These are phyloP conservation scores for Extremus antarcticus DNA, from an alignment of 495 filamentous ascomycete genomes.

Conservation along the genomic window DNA sequence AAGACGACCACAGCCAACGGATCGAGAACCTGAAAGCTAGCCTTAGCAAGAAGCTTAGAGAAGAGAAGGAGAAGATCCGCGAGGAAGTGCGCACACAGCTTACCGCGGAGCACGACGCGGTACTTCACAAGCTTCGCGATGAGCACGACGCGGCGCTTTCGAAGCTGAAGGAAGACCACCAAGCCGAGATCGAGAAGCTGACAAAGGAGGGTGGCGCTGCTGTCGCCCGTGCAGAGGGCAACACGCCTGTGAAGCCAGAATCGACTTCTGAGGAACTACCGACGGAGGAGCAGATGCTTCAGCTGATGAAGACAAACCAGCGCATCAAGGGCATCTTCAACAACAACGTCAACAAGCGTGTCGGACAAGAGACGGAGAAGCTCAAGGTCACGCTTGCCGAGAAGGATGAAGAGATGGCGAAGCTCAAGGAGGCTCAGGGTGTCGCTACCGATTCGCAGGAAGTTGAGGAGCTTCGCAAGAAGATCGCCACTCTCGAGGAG, in stretches of 20 bases:
- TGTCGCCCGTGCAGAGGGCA: slow-evolving; percentile 8
- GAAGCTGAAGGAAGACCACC: slow-evolving; percentile 54
- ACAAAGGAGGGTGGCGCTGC: slow-evolving; percentile 11
- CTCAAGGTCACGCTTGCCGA: slow-evolving; percentile 3
- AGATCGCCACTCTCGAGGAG: not conserved
- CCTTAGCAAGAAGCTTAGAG: slow-evolving; percentile 57
- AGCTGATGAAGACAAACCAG: slow-evolving; percentile 11
- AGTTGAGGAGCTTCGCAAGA: not conserved
- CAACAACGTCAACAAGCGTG: slow-evolving; percentile 11
- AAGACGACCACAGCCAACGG: slow-evolving; percentile 53
- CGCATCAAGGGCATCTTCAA: slow-evolving; percentile 6
- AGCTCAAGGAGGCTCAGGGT: slow-evolving; percentile 2
- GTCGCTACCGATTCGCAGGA: not conserved
- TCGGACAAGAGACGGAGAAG: slow-evolving; percentile 2
- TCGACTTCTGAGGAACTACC: not conserved
- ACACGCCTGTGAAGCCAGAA: slow-evolving; percentile 1
- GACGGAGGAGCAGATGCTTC: slow-evolving; percentile 6
- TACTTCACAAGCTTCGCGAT: slow-evolving; percentile 28
- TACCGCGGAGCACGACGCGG: slow-evolving; percentile 34
- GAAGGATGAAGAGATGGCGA: slow-evolving; percentile 15
- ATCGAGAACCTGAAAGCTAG: slow-evolving; percentile 62
- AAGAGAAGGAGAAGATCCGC: slow-evolving; percentile 42
- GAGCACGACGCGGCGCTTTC: slow-evolving; percentile 50
- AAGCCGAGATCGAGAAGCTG: slow-evolving; percentile 42
- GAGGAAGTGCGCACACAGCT: slow-evolving; percentile 32